Conservation (phyloP, 140 eudicot genomes). For the Senecio squalidus region DNA sequence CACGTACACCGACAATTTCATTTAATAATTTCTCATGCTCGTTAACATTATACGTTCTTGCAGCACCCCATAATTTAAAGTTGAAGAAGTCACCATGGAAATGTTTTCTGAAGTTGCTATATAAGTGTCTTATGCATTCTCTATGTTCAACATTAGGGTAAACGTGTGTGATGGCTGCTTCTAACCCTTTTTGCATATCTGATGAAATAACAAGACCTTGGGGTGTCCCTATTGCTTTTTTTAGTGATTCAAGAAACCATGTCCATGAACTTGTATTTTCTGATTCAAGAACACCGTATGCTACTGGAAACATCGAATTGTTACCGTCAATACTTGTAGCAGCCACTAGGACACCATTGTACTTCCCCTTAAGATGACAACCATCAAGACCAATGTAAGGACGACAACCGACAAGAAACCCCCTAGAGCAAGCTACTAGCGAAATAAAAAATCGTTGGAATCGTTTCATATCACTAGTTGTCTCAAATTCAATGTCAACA, state of each 20-base stretch:
- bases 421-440: not conserved
- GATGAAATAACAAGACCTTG: too few relatives aligned
- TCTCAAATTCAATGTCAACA: not conserved
- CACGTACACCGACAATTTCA: too few relatives aligned
- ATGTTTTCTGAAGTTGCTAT: not conserved
- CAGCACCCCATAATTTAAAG: not conserved
- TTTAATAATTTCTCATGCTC: not conserved
- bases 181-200: not conserved
- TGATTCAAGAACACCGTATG: not conserved
- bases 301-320: not conserved
- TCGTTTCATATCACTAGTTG: not conserved
- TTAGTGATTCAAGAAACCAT: too few relatives aligned
- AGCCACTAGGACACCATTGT: not conserved
- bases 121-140: too few relatives aligned
- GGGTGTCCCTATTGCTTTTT: not conserved
- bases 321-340: not conserved
- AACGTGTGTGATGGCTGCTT: too few relatives aligned
- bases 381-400: constrained; percentile 7
- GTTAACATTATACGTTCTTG: not conserved
- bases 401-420: not conserved
- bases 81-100: not conserved
- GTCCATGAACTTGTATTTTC: too few relatives aligned
- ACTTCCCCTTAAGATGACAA: too few relatives aligned
- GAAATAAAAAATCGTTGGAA: not conserved
- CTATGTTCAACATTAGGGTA: not conserved